phyloP scores from a whole-genome alignment of 2,329 filamentous ascomycete species.

The Zasmidium cellare region DNA sequence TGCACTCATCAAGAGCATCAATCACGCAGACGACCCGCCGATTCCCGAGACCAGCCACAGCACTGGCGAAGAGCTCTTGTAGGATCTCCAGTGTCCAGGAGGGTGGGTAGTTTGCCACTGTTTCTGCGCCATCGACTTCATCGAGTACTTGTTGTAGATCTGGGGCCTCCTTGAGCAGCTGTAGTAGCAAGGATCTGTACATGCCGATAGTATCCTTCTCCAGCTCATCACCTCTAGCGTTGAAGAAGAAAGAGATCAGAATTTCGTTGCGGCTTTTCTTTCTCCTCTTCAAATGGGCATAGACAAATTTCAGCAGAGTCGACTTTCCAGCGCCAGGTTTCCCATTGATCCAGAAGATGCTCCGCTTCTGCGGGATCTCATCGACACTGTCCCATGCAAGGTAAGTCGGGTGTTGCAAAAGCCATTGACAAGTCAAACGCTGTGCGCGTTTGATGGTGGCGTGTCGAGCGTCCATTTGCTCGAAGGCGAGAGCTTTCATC shows the following conservation, averaged over 20 bases:
- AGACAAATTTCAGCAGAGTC: conserved; percentile 34
- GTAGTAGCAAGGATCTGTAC: conserved; percentile 52
- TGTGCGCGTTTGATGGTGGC: conserved; percentile 40
- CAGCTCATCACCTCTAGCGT: conserved; percentile 44
- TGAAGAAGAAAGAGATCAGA: conserved; percentile 52
- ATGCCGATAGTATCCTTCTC: conserved; percentile 52
- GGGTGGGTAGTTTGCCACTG: not conserved
- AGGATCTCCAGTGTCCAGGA: conserved; percentile 29
- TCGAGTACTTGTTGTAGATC: conserved; percentile 40
- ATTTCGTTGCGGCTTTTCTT: conserved; percentile 19
- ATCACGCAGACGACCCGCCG: conserved; percentile 39
- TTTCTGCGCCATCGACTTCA: not conserved
- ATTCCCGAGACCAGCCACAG: conserved; percentile 29
- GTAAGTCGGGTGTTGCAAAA: conserved; percentile 39
- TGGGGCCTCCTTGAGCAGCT: conserved; percentile 42
- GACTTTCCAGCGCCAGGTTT: conserved; percentile 24
- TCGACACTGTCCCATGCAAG: conserved; percentile 39
- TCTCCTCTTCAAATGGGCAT: conserved; percentile 1
- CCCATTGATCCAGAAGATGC: conserved; percentile 21
- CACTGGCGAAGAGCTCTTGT: conserved; percentile 29
- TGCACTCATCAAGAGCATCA: conserved; percentile 51
- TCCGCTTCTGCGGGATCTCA: conserved; percentile 21
- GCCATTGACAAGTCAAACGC: conserved; percentile 45
- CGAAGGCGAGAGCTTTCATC: conserved; percentile 34
- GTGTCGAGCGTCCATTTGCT: conserved; percentile 43